Conservation (phyloP, 2,329 filamentous ascomycete species). For the Gnomoniopsis smithogilvyi region DNA sequence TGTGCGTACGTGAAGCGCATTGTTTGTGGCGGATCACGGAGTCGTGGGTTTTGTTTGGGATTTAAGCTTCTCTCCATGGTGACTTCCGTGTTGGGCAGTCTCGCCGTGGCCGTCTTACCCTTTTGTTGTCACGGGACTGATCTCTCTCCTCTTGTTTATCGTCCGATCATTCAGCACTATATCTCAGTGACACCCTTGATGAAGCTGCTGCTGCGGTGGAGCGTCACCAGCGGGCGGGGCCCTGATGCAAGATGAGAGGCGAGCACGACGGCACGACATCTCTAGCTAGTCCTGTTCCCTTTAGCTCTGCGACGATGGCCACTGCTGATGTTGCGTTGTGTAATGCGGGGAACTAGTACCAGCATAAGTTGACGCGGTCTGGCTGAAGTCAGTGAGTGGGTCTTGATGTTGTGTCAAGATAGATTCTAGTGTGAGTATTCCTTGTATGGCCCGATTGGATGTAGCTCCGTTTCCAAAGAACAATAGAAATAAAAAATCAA, state of each 20-base stretch:
- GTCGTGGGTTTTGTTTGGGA: background rate
- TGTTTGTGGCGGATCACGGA: slow-evolving; percentile 11
- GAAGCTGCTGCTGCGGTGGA: slow-evolving; percentile 4
- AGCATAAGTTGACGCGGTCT: background rate
- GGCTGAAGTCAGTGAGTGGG: background rate
- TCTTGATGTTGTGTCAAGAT: background rate
- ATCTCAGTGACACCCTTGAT: slow-evolving; percentile 11
- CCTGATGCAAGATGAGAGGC: slow-evolving; percentile 11
- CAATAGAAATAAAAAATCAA: too few species aligned
- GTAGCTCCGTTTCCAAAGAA: too few species aligned
- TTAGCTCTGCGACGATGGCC: background rate
- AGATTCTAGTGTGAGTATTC: background rate
- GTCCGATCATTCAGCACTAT: slow-evolving; percentile 6
- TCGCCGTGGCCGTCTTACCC: background rate
- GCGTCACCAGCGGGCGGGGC: background rate
- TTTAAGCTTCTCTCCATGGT: background rate
- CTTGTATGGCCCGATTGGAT: background rate
- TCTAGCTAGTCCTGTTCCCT: background rate
- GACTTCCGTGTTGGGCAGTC: background rate
- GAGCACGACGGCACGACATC: slow-evolving; percentile 4
- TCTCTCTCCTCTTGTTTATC: slow-evolving; percentile 1
- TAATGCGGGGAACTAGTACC: background rate
- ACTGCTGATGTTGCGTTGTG: background rate
- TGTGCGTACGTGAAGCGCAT: background rate
- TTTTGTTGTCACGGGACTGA: background rate